Evolutionary conservation across 78 protist genomes (phyloP).

Genomic region (Neovahlkampfia damariscottae): DNA sequence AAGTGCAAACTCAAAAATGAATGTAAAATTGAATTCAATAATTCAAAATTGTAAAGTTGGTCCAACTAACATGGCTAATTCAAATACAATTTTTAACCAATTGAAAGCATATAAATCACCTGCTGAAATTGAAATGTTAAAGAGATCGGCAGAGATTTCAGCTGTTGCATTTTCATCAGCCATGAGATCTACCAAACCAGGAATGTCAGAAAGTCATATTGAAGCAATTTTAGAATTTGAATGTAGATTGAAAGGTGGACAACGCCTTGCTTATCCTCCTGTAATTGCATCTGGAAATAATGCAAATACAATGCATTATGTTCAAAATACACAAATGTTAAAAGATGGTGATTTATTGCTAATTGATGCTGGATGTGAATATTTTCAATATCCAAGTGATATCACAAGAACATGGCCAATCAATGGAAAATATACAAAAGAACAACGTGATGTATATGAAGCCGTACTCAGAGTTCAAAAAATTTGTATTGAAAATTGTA

Average conservation of each 20-base stretch:
- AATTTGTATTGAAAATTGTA: background rate
- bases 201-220: background rate
- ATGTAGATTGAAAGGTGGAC: slow-evolving; percentile 7
- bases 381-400: slow-evolving; percentile 40
- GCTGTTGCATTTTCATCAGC: background rate
- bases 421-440: slow-evolving; percentile 13
- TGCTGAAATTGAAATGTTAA: background rate
- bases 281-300: slow-evolving; percentile 20
- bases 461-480: slow-evolving; percentile 26
- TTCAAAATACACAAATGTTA: background rate
- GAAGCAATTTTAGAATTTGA: slow-evolving; percentile 9
- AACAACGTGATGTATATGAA: slow-evolving; percentile 37
- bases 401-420: slow-evolving; percentile 47
- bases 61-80: no score
- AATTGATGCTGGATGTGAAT: slow-evolving; percentile 40
- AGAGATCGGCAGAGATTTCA: background rate
- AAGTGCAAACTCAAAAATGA: no score
- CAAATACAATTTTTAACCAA: background rate
- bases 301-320: slow-evolving; percentile 17
- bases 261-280: slow-evolving; percentile 19
- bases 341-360: slow-evolving; percentile 25
- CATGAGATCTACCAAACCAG: background rate
- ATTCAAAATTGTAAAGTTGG: no score
- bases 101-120: background rate
- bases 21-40: no score